Conservation (phyloP, 2,329 filamentous ascomycete species). For the Lecanicillium sp. region DNA sequence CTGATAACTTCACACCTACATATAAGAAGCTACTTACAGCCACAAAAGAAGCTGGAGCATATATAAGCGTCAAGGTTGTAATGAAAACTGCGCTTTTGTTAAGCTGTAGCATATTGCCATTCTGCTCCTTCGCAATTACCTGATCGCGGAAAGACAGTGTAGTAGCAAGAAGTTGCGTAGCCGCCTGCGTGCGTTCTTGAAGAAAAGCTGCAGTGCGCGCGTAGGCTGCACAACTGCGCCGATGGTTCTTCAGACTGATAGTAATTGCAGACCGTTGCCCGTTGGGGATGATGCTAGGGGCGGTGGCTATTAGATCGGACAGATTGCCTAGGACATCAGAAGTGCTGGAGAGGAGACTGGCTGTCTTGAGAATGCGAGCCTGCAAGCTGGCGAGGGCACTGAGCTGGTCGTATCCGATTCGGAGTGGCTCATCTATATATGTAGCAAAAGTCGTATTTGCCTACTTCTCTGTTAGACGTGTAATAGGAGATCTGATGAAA, state of each 20-base stretch:
- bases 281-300: not conserved
- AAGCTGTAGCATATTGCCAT: slow-evolving; percentile 24
- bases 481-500: too few relatives aligned
- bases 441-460: slow-evolving; percentile 23
- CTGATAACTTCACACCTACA: too few relatives aligned
- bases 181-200: slow-evolving; percentile 21
- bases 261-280: too few relatives aligned
- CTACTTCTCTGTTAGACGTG: slow-evolving; percentile 15
- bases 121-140: slow-evolving; percentile 26
- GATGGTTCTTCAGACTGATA: slow-evolving; percentile 13
- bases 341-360: slow-evolving; percentile 18
- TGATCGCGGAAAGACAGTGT: slow-evolving; percentile 26
- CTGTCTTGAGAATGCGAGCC: slow-evolving; percentile 20
- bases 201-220: slow-evolving; percentile 20
- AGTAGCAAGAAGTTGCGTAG: slow-evolving; percentile 22
- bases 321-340: slow-evolving; percentile 20
- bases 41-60: slow-evolving; percentile 31
- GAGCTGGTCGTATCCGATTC: slow-evolving; percentile 23
- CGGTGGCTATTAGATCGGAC: slow-evolving; percentile 5
- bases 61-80: slow-evolving; percentile 25
- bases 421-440: slow-evolving; percentile 24
- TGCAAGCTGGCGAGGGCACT: slow-evolving; percentile 22
- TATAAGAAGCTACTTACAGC: slow-evolving; percentile 25
- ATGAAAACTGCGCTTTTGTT: slow-evolving; percentile 29
- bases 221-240: slow-evolving; percentile 16